Base-by-base conservation (phyloP, 208 protist genomes). In the Perkinsela sp. region DNA sequence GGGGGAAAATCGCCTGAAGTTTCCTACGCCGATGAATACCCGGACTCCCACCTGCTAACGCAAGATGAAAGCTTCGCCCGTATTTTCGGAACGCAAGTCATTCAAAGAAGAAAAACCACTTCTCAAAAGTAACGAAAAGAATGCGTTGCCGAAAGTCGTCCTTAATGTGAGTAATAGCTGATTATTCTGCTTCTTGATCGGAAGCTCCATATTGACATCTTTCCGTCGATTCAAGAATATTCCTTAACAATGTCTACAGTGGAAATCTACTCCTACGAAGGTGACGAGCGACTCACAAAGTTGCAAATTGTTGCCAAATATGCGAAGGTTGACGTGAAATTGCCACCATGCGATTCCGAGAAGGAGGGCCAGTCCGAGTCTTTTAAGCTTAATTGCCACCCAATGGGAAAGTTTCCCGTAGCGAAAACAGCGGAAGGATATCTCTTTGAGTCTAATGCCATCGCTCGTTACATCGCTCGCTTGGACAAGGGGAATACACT, bases 361-460 rank as follows among this genome's bases (percentile, higher is more conserved):
- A 68, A 78, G 48, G 80, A 89, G 30, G 86, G 89, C 74, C 77
- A 81, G 72, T 83, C 76, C 31, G 68, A 32, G 28, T 73, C 78
- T 29, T 92, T 77, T 74, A 67, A 69, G 68, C 71, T 70, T 66
- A 85, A 86, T 74, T 84, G 76, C 78, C 70, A 69, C 75, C 86
- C 86, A 31, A 78, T 77, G 71, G 70, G 72, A 66, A 82, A 83
- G 74, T 73, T 76, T 72, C 86, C 86, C 30, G 71, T 74, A 16
- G 75, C 90, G 32, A 74, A 90, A 78, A 89, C 84, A 31, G 69
- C 79, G 31, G 82, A 89, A 31, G 86, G 82, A 28, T 80, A 71
- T 79, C 68, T 92, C 72, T 92, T 92, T 71, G 86, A 90, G 76
- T 81, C 80, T 30, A 84, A 86, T 77, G 80, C 83, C 65, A 92